Evolutionary conservation across 2,329 filamentous ascomycete genomes (phyloP).

Genomic region (Teratosphaeria pseudoeucalypti): DNA sequence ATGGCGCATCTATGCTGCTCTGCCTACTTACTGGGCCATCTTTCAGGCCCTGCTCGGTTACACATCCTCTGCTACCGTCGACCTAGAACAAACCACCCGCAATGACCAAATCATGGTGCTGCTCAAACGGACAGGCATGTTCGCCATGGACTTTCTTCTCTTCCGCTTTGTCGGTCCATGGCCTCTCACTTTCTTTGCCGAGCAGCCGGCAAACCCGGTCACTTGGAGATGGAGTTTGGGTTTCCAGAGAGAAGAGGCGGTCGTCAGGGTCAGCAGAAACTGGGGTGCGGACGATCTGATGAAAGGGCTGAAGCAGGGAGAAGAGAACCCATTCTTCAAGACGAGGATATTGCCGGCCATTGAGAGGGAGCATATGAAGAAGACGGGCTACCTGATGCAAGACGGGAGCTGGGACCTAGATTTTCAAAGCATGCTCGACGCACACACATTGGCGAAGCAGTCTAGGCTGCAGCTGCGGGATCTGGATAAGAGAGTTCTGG

Average conservation of each 20-base stretch:
- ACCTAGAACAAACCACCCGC: slow-evolving; percentile 48
- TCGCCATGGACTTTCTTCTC: slow-evolving; percentile 61
- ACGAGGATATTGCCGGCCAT: slow-evolving; percentile 58
- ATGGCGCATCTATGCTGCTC: slow-evolving; percentile 57
- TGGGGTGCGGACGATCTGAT: slow-evolving; percentile 56
- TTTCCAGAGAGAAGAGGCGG: slow-evolving; percentile 69
- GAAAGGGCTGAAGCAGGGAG: slow-evolving; percentile 41
- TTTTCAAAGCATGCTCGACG: slow-evolving; percentile 68
- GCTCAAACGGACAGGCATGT: slow-evolving; percentile 49
- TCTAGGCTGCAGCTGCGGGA: slow-evolving; percentile 52
- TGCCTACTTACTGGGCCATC: slow-evolving; percentile 63
- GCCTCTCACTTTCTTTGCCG: slow-evolving; percentile 46
- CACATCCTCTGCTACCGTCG: slow-evolving; percentile 55
- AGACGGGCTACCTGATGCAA: slow-evolving; percentile 82
- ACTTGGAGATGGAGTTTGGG: slow-evolving; percentile 65
- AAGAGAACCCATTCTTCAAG: slow-evolving; percentile 48
- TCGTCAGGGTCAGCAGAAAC: slow-evolving; percentile 64
- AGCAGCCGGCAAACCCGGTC: slow-evolving; percentile 53
- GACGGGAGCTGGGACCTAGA: slow-evolving; percentile 80
- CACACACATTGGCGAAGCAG: slow-evolving; percentile 56
- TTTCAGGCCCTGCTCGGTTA: slow-evolving; percentile 55
- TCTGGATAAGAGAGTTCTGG: slow-evolving; percentile 60
- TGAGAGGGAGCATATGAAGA: slow-evolving; percentile 55
- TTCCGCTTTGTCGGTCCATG: slow-evolving; percentile 35
- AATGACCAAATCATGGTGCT: slow-evolving; percentile 48